Base-by-base conservation (phyloP, 2,329 filamentous ascomycete genomes). In the Cladosporium sp. region DNA sequence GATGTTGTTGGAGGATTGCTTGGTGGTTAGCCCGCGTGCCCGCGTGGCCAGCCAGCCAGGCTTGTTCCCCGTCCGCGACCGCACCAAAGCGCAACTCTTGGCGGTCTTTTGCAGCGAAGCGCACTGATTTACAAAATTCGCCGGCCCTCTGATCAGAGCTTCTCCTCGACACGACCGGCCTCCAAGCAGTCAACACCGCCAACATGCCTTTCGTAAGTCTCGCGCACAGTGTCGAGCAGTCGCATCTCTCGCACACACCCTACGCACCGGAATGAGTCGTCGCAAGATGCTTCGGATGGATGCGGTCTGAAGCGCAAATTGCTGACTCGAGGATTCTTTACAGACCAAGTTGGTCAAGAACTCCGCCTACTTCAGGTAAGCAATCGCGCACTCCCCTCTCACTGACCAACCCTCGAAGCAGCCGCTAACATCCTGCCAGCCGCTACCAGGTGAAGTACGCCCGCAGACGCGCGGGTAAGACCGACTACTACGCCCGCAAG, bases 381-480 rank as follows among this genome's bases (percentile, higher is more conserved):
- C 77, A 56, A 43, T 35, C 18, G 37, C 50, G 51, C 49, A 50
- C 40, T 44, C 42, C 32, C 34, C 28, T 4, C 45, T 32, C 19
- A 33, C 48, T 31, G 9, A 16, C 40, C 3, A 18, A 38, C 52
- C 55, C 38, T 59, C 49, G 52, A 34, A 19, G 50, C 41, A 49
- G 10, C 11, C 18, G 32, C 50, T 53, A 37, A 53, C 50, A 42
- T 9, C 6, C 37, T 19, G 9, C 46, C 73, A 95, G 91, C 76
- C 90, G 93, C 78, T 98, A 87, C 85, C 93, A 98, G 83, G 96
- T 93, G 74, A 98, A 98, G 87, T 98, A 96, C 88, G 93, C 90
- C 83, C 91, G 93, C 75, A 86, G 93, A 78, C 85, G 89, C 66
- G 73, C 86, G 71, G 93, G 93, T 74, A 98, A 98, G 88, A 98